Percentiles rank a stretch among this genome's conserved stretches.
Conservation (phyloP, 106 monocot species). For the Agapanthus africanus region DNA sequence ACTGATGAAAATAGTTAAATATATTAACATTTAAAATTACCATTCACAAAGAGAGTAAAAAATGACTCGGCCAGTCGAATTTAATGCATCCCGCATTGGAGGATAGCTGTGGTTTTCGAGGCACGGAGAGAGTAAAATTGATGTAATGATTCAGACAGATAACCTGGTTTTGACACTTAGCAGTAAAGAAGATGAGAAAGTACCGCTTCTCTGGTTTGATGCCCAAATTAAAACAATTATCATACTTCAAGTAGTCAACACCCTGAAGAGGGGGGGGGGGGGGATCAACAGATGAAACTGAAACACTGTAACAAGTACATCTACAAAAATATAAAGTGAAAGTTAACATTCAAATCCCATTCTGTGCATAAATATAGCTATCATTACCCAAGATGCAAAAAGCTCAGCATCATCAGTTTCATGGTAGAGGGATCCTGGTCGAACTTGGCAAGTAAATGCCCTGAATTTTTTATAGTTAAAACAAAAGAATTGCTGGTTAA, state of each 20-base stretch:
- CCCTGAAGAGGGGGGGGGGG: slow-evolving; percentile 43
- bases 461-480: slow-evolving; percentile 33
- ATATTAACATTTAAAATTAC: slow-evolving; percentile 13
- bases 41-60: slow-evolving; percentile 97
- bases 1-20: neutral
- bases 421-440: slow-evolving; percentile 87
- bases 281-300: neutral
- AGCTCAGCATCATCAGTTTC: slow-evolving; percentile 68
- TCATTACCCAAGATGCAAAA: slow-evolving; percentile 92
- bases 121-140: neutral
- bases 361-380: no score
- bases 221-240: slow-evolving; percentile 93
- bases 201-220: slow-evolving; percentile 85
- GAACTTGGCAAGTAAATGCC: slow-evolving; percentile 89
- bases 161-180: neutral
- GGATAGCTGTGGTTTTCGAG: slow-evolving; percentile 61
- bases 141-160: neutral
- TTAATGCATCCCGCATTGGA: slow-evolving; percentile 95
- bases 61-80: slow-evolving; percentile 67
- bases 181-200: slow-evolving; percentile 1
- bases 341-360: neutral
- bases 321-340: neutral
- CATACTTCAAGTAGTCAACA: slow-evolving; percentile 95
- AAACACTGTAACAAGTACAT: slow-evolving; percentile 32
- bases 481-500: no score